Evolutionary conservation across 192 early-diverging fungal species (phyloP), one percentile per base, ranked within the genome.

Genomic region (Lobulomyces angularis): DNA sequence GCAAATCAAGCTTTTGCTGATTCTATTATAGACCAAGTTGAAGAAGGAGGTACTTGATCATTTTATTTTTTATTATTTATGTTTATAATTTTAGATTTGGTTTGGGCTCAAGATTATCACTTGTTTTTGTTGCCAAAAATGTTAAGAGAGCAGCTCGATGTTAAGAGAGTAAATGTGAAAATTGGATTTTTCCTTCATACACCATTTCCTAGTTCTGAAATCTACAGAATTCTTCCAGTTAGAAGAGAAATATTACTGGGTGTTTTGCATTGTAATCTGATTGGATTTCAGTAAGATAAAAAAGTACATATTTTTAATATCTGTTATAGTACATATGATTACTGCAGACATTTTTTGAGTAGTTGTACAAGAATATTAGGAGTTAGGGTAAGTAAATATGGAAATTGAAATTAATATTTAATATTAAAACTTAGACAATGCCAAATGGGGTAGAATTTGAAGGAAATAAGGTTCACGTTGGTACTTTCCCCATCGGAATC

Each of bases 171-270:
- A 46, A 73, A 86, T 35, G 77, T 96, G 50, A 89, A 88, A 59
- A 94, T 99, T 55, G 93, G 96, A 2, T 99, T 86, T 70, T 96
- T 99, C 63, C 63, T 97, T 49, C 96, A 96, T 61, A 97, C 90
- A 20, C 96, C 96, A 11, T 97, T 97, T 63, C 91, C 93, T 1
- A 85, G 79, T 55, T 84, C 80, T 47, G 91, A 99, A 64, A 87
- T 97, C 35, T 99, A 97, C 65, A 69, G 95, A 42, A 91, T 93
- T 49, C 67, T 97, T 37, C 92, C 92, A 8, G 92, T 97, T 14
- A 77, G 96, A 26, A 75, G 80, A 57, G 82, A 92, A 61, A 85
- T 99, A 31, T 69, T 99, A 16, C 67, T 82, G 18, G 96, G 96
- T 27, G 88, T 97, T 5, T 63, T 99, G 20, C 72, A 78, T 28